These are phyloP conservation scores for maize (Zea mays) DNA, from an alignment of 176 grass and related monocot genomes.

Conservation along the genomic window DNA sequence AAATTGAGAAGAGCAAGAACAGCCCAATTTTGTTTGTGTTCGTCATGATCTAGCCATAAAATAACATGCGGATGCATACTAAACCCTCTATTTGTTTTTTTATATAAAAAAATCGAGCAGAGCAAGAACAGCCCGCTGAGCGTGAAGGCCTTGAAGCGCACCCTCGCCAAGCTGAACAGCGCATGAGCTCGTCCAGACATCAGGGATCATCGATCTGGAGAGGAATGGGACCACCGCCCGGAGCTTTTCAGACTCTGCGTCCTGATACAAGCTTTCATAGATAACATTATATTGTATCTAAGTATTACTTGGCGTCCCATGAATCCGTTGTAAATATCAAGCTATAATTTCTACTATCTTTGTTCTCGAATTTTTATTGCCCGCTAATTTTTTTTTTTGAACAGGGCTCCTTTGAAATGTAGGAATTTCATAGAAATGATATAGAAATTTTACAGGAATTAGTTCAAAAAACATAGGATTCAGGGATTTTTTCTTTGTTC, in stretches of 20 bases:
- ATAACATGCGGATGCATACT: background rate
- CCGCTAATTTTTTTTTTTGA: too few relatives aligned
- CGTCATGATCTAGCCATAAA: background rate
- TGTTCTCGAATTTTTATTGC: too few relatives aligned
- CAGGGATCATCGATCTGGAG: background rate
- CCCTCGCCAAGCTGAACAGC: conserved; percentile 45
- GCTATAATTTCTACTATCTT: too few relatives aligned
- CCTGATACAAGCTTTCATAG: background rate
- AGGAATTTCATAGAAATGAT: too few relatives aligned
- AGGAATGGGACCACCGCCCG: conserved; percentile 20
- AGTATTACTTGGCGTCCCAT: background rate
- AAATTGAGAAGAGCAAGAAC: background rate
- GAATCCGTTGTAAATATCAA: conserved; percentile 5
- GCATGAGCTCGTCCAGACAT: conserved; percentile 7
- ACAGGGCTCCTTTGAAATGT: too few relatives aligned
- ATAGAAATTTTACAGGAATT: too few relatives aligned
- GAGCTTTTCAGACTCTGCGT: conserved; percentile 34
- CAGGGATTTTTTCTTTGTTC: too few relatives aligned
- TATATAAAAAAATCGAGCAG: conserved; percentile 43
- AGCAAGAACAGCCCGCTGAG: conserved; percentile 77
- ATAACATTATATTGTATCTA: conserved; percentile 12
- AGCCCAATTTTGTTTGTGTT: background rate
- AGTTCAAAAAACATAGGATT: too few relatives aligned
- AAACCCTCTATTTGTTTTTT: background rate
- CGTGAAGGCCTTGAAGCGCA: conserved; percentile 65